Conservation (phyloP, 768 basidiomycete species). For the Psilocybe tampanensis region DNA sequence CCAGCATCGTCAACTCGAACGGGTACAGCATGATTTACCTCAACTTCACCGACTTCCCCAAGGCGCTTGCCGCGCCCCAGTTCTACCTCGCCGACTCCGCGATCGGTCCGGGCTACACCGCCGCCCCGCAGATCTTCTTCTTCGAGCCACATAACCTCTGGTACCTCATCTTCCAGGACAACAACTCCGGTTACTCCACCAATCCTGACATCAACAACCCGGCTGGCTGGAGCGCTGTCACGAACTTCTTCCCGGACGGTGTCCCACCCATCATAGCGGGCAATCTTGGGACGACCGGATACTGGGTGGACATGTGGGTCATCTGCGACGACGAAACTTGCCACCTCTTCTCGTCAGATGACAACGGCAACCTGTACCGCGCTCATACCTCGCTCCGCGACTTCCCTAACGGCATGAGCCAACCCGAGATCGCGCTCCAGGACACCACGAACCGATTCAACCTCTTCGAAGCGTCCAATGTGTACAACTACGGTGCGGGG, state of each 20-base stretch:
- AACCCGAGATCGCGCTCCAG: conserved; percentile 22
- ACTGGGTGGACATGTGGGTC: conserved; percentile 27
- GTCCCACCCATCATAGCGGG: conserved; percentile 15
- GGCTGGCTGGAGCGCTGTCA: conserved; percentile 13
- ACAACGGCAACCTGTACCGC: conserved; percentile 24
- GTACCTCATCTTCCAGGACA: conserved; percentile 22
- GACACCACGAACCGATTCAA: conserved; percentile 10
- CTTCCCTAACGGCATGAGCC: conserved; percentile 20
- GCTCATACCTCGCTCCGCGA: conserved; percentile 18
- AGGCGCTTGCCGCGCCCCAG: conserved; percentile 5
- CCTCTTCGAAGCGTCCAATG: conserved; percentile 20
- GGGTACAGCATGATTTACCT: conserved; percentile 15
- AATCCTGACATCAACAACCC: conserved; percentile 21
- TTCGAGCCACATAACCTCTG: conserved; percentile 21
- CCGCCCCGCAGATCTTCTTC: conserved; percentile 19
- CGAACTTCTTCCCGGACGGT: conserved; percentile 16
- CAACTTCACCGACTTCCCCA: conserved; percentile 18
- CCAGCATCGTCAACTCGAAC: conserved; percentile 10
- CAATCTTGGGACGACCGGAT: conserved; percentile 15
- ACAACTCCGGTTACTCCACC: conserved; percentile 21
- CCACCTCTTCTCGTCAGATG: conserved; percentile 25
- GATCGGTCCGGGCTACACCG: conserved; percentile 18
- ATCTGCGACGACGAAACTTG: conserved; percentile 22
- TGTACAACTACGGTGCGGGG: conserved; percentile 11
- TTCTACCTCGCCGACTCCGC: conserved; percentile 18